Conservation (phyloP, 2,329 filamentous ascomycete genomes). For the Aspergillus ochraceus region DNA sequence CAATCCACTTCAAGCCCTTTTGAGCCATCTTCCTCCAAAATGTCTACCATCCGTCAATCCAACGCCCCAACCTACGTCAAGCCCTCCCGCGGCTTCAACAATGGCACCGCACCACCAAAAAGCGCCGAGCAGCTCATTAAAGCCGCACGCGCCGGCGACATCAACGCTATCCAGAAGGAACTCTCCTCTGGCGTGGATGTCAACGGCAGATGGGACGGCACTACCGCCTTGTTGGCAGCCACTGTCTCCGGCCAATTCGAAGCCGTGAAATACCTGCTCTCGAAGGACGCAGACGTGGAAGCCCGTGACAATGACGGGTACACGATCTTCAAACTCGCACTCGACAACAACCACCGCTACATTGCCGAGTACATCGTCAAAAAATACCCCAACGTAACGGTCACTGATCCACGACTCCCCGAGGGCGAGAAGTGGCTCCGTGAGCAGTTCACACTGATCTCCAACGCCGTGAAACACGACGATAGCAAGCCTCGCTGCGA, state of each 20-base stretch:
- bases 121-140: too few species aligned
- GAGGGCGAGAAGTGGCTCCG: slow-evolving; percentile 6
- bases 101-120: too few species aligned
- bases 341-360: background rate
- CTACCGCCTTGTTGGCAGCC: slow-evolving; percentile 8
- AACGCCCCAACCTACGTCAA: too few species aligned
- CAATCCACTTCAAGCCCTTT: too few species aligned
- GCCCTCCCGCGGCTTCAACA: too few species aligned
- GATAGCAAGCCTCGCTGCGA: slow-evolving; percentile 4
- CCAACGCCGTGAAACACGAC: background rate
- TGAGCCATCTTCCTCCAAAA: too few species aligned
- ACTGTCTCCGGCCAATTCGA: background rate
- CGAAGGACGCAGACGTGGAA: background rate
- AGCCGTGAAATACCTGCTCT: slow-evolving; percentile 2
- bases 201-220: background rate
- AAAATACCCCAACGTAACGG: background rate
- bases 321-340: slow-evolving; percentile 8
- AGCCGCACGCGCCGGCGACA: too few species aligned
- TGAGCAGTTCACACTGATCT: slow-evolving; percentile 4
- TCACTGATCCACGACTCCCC: slow-evolving; percentile 6
- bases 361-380: slow-evolving; percentile 2
- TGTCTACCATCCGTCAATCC: too few species aligned
- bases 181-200: too few species aligned
- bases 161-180: too few species aligned
- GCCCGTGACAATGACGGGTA: slow-evolving; percentile 7